Base-by-base conservation (phyloP, 306 rosid species). In the Vigna angularis region DNA sequence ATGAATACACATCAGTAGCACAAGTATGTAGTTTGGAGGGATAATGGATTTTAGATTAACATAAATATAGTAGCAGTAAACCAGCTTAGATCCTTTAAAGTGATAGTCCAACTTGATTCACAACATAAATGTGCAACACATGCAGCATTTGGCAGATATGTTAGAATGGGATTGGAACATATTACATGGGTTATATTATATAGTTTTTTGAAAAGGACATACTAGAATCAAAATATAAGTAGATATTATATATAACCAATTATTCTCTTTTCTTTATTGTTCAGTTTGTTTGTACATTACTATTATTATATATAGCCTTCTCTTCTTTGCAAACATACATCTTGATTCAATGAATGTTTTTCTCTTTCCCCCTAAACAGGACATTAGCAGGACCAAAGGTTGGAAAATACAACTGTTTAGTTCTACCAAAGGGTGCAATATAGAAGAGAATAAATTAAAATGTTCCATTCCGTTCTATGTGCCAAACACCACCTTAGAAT, bases 21-120 rank as follows among this genome's bases (percentile, higher is more conserved):
- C 61, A 85, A 76, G 55, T 15, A 62, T 69, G 52, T 61, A 49
- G 24, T 22, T 17, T 48, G 77, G 40, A 45, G 73, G 78, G 55
- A 75, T 26, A 62, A 50, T 70, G 72, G 55, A 48, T 44, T 73
- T 74, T 69, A 64, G 61, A 70, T 55, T 38, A 56, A 70, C 62
- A 58, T 38, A 47, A 56, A 28, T 36, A 30, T 48, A 36, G 56
- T 38, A 79, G 57, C 11, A 55, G 55, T 61, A 75, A 56, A 66
- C 56, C 36, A 7, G 48, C 26, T 44, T 14, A 13, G 26, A 56
- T 65, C 66, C 75, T 47, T 77, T 4, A 42, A 12, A 22, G 24
- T 32, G 20, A 59, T 15, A 50, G 20, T 63, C 34, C 74, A 36
- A 64, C 16, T 56, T 4, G 32, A 56, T 22, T 56, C 34, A 22